Base-by-base conservation (phyloP, 345 rosid species). In the Brassica juncea region DNA sequence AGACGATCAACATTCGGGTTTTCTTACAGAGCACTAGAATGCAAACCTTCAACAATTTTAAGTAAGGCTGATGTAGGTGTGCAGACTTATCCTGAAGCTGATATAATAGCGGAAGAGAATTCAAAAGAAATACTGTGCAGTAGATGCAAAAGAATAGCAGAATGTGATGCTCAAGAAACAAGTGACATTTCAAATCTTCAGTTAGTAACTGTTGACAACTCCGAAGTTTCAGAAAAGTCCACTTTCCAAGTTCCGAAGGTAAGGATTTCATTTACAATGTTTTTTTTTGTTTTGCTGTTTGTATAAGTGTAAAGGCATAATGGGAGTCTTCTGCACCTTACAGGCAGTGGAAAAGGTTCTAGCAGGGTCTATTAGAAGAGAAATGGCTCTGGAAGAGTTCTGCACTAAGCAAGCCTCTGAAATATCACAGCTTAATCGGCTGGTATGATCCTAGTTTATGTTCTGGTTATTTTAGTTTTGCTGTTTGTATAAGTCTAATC, bases 331-430 rank as follows among this genome's bases (percentile, higher is more conserved):
- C 75, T 73, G 49, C 28, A 21, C 76, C 74, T 23, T 74, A 62
- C 84, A 96, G 99, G 98, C 99, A 62, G 97, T 93, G 77, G 92
- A 89, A 88, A 93, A 90, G 86, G 97, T 96, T 66, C 87, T 96
- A 85, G 92, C 97, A 31, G 98, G 97, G 80, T 91, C 99, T 47
- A 92, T 96, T 77, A 83, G 99, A 78, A 89, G 98, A 82, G 98
- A 96, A 88, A 96, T 96, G 98, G 99, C 97, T 80, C 77, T 93
- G 64, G 98, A 96, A 85, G 98, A 96, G 80, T 87, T 83, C 67
- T 96, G 97, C 83, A 89, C 86, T 78, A 93, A 91, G 77, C 99
- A 92, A 87, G 86, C 89, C 85, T 84, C 88, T 42, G 97, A 96
- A 83, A 93, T 96, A 81, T 85, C 75, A 80, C 98, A 92, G 84